Percentiles rank a stretch among this genome's conserved stretches.
Conservation (phyloP, 306 rosid species). For the Dalbergia cochinchinensis region DNA sequence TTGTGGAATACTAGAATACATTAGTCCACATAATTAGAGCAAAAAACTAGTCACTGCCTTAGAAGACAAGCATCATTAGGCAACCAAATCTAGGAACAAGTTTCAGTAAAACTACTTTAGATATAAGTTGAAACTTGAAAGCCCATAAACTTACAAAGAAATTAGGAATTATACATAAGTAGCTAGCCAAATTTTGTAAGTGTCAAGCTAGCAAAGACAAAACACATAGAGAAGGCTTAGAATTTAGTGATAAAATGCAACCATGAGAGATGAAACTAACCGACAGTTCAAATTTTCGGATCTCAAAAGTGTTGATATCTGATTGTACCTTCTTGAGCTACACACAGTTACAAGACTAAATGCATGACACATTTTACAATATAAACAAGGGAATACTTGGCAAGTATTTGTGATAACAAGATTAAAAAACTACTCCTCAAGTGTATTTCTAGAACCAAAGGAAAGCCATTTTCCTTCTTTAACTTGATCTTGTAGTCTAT, state of each 20-base stretch:
- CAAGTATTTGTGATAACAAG: no score
- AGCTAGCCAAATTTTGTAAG: slow-evolving; percentile 21
- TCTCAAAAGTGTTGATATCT: no score
- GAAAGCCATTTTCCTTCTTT: no score
- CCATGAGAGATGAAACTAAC: slow-evolving; percentile 45
- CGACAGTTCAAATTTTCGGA: no score
- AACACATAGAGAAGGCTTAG: slow-evolving; percentile 2
- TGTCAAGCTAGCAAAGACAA: slow-evolving; percentile 14
- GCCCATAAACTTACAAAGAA: slow-evolving; percentile 1
- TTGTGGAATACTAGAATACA: neutral
- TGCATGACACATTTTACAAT: no score
- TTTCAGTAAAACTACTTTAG: slow-evolving; percentile 12
- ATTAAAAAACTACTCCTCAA: no score
- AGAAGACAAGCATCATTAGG: slow-evolving; percentile 1
- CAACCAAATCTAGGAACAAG: slow-evolving; percentile 1
- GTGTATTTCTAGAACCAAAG: no score
- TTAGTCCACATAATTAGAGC: neutral
- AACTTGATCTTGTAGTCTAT: no score
- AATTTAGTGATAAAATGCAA: slow-evolving; percentile 30
- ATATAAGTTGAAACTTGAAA: neutral
- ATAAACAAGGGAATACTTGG: no score
- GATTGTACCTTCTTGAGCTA: no score
- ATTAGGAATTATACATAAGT: neutral
- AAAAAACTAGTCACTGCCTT: slow-evolving; percentile 14
- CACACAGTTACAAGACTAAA: no score